These are phyloP conservation scores for Melastoma malabathricum DNA, from an alignment of 345 rosid genomes.

Conservation along the genomic window DNA sequence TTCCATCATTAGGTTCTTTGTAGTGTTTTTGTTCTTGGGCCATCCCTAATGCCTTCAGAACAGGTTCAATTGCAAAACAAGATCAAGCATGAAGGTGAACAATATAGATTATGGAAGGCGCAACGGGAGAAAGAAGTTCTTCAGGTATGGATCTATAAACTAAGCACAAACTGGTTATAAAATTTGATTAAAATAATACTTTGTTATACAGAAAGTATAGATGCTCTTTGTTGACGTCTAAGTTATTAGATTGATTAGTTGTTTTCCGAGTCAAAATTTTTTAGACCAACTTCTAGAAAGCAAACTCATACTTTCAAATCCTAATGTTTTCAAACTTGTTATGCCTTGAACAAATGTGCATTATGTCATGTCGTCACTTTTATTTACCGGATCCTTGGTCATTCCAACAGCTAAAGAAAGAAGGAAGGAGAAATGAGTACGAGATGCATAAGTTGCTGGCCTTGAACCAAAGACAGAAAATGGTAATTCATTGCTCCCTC, in stretches of 20 bases:
- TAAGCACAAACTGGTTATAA: background rate
- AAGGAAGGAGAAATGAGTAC: slow-evolving; percentile 87
- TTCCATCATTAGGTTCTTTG: background rate
- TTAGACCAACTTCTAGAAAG: no score
- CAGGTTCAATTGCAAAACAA: slow-evolving; percentile 87
- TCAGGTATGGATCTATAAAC: slow-evolving; percentile 39
- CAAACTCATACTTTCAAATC: no score
- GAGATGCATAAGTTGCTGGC: slow-evolving; percentile 97
- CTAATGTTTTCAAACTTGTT: no score
- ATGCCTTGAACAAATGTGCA: no score
- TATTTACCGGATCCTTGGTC: background rate
- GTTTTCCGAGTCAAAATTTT: no score
- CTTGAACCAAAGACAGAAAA: slow-evolving; percentile 88
- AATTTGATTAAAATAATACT: background rate
- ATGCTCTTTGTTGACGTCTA: no score
- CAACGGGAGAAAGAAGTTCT: slow-evolving; percentile 91
- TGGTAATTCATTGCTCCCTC: slow-evolving; percentile 32
- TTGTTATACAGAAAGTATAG: background rate
- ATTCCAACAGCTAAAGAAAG: slow-evolving; percentile 66
- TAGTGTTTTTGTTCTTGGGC: background rate
- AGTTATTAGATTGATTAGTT: no score
- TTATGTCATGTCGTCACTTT: background rate
- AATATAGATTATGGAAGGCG: slow-evolving; percentile 81
- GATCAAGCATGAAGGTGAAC: slow-evolving; percentile 92
- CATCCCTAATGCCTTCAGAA: slow-evolving; percentile 8